These are phyloP conservation scores for Cornus kousa DNA, from an alignment of 148 eudicot genomes.

Conservation along the genomic window DNA sequence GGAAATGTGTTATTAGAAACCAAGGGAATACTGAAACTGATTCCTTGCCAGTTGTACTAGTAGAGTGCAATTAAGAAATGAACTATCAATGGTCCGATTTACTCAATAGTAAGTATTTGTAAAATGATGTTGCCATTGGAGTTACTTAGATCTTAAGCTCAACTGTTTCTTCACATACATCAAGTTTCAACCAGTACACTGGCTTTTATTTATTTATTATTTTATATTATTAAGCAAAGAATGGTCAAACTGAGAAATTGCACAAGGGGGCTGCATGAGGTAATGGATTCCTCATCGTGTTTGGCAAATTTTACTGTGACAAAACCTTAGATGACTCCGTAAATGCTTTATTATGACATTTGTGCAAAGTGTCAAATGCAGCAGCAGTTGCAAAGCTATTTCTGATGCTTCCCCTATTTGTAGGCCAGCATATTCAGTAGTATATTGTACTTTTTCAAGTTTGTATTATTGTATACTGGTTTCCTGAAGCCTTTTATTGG, in stretches of 20 bases:
- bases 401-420: neutral
- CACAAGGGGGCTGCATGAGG: neutral
- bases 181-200: no score
- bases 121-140: no score
- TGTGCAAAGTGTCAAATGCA: neutral
- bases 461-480: neutral
- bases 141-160: neutral
- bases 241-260: neutral
- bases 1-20: no score
- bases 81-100: no score
- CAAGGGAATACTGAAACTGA: no score
- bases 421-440: neutral
- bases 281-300: neutral
- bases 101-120: no score
- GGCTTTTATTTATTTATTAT: no score
- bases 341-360: neutral
- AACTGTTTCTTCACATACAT: neutral
- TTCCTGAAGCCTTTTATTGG: conserved; percentile 4
- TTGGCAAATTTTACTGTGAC: neutral
- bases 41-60: no score
- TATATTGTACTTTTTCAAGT: no score
- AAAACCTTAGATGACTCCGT: neutral
- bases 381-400: neutral
- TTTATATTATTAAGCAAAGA: neutral
- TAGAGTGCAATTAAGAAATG: no score